Evolutionary conservation across 208 protist species (phyloP), one percentile per base, ranked within the genome.

Genomic region (Polymyxa betae): DNA sequence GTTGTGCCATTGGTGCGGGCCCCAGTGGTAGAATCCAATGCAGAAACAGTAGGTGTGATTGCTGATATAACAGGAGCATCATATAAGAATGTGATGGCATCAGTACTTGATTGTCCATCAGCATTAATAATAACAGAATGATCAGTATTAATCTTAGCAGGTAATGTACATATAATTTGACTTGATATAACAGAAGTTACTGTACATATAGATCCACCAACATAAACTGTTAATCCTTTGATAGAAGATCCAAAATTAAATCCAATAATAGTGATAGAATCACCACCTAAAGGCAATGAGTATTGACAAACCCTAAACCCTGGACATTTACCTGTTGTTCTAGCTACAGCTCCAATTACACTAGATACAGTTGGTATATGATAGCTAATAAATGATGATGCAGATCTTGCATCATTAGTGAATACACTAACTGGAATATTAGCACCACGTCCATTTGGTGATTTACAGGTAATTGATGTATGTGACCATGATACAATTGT

Each of bases 101-200:
- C 40, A 12, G 72, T 45, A 20, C 16, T 82, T 5, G 72, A 82
- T 43, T 82, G 72, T n/a, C 72, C 72, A 43, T 82, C 72, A 20
- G 72, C 72, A 35, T 5, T 35, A 5, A 82, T n/a, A 43, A 82
- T 35, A n/a, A 43, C 72, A 5, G 10, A 5, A n/a, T 82, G 5
- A 12, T 5, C 72, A 45, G 5, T 16, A 35, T 12, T 45, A 16
- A 35, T 43, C 40, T 43, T 35, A 16, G 72, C 16, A 5, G 72
- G 72, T 5, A 82, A 40, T 20, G 72, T 35, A n/a, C 72, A 82
- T 5, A 43, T n/a, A 43, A 82, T 35, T 43, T 82, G 72, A 35
- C 16, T 82, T 20, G n/a, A 43, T 5, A 5, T 43, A 12, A 43
- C 72, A 5, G 72, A 40, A 38, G 72, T 40, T 12, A 82, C 72